Conservation (phyloP, 176 grass and related monocot genomes). For the Oryza rufipogon region DNA sequence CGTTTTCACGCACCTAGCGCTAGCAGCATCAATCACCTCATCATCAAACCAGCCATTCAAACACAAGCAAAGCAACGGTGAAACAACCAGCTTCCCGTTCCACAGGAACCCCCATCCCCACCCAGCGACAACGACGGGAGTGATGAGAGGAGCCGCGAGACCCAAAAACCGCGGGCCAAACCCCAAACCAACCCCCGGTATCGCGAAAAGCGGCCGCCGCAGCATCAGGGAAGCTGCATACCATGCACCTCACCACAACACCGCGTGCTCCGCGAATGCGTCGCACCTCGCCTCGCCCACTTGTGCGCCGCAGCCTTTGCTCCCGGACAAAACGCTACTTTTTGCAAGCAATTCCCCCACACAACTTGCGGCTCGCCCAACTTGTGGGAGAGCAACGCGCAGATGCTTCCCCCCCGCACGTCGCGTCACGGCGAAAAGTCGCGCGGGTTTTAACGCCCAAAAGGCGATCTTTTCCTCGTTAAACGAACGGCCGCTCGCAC, state of each 20-base stretch:
- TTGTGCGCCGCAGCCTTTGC: neutral
- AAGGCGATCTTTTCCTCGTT: neutral
- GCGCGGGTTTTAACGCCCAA: neutral
- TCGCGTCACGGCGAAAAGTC: no score
- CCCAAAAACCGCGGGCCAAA: neutral
- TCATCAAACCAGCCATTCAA: neutral
- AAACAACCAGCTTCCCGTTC: neutral
- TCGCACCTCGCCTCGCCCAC: neutral
- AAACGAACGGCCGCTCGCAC: no score
- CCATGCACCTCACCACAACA: neutral
- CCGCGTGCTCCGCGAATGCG: constrained; percentile 23
- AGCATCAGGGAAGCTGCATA: neutral
- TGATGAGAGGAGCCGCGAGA: neutral
- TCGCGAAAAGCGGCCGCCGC: neutral
- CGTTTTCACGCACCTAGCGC: neutral
- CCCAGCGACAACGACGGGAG: neutral
- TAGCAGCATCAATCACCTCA: neutral
- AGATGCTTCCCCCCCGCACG: no score
- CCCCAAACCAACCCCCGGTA: neutral
- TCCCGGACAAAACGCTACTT: constrained; percentile 9
- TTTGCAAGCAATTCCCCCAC: neutral
- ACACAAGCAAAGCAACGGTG: no score
- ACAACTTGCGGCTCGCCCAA: neutral
- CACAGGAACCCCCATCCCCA: neutral
- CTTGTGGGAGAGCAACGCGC: neutral